A percentile compares a stretch with the other conserved stretches of the same genome.
phyloP scores from a whole-genome alignment of 169 alveolate species.

The Plasmodium yoelii region DNA sequence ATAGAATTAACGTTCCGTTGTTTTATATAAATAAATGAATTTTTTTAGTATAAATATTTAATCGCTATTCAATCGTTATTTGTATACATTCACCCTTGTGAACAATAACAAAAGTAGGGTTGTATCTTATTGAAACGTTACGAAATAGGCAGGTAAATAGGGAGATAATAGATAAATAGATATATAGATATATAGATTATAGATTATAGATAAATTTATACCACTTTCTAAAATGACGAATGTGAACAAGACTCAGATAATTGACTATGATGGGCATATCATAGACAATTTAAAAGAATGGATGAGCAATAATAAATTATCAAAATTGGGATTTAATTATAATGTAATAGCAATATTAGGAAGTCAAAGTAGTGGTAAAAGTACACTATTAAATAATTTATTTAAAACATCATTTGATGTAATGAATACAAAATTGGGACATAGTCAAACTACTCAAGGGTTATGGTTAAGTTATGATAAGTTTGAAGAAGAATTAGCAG shows the following conservation, averaged over 20 bases:
- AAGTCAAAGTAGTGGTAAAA: conserved; percentile 94
- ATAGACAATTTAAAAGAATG: conserved; percentile 62
- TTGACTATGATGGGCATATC: conserved; percentile 74
- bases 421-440: conserved; percentile 91
- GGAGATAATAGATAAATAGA: too few species aligned
- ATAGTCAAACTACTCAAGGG: conserved; percentile 93
- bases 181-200: too few species aligned
- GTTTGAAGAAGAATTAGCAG: conserved; percentile 27
- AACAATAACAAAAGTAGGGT: too few species aligned
- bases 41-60: too few species aligned
- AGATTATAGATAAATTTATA: too few species aligned
- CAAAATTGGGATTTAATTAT: conserved; percentile 78
- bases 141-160: too few species aligned
- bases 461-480: conserved; percentile 89
- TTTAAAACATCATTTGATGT: conserved; percentile 90
- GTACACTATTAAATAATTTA: conserved; percentile 87
- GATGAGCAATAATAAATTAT: conserved; percentile 31
- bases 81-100: too few species aligned
- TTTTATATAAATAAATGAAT: too few species aligned
- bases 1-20: too few species aligned
- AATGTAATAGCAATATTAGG: conserved; percentile 92
- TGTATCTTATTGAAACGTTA: too few species aligned
- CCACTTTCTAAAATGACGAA: conserved; percentile 6
- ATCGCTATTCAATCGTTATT: too few species aligned
- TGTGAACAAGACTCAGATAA: conserved; percentile 36